A percentile compares a stretch with the other conserved stretches of the same genome.
These are phyloP conservation scores for Pestalotiopsis sp. DNA, from an alignment of 2,329 filamentous ascomycete species.

Conservation along the genomic window DNA sequence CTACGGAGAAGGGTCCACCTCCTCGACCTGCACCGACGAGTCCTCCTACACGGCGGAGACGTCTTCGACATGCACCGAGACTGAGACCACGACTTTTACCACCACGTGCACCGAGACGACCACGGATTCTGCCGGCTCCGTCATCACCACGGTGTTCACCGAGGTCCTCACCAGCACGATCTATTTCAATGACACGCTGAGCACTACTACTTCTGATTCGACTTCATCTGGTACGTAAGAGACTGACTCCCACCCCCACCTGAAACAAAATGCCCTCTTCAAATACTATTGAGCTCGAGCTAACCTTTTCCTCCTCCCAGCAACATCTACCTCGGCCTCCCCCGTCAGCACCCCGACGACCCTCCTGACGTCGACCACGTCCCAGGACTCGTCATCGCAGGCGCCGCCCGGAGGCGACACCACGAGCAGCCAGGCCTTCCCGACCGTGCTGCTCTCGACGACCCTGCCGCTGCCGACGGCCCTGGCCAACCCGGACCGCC, in stretches of 20 bases:
- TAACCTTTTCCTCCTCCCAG: neutral
- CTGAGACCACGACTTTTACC: slow-evolving; percentile 13
- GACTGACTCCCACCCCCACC: neutral
- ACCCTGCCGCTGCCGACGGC: neutral
- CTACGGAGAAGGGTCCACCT: slow-evolving; percentile 8
- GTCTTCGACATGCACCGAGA: slow-evolving; percentile 20
- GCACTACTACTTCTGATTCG: neutral
- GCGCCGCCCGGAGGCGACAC: too few species aligned
- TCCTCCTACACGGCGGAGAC: slow-evolving; percentile 13
- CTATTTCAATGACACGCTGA: slow-evolving; percentile 8
- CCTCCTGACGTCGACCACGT: slow-evolving; percentile 25
- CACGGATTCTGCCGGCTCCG: slow-evolving; percentile 11
- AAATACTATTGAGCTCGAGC: neutral
- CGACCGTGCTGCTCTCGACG: neutral
- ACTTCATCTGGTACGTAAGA: neutral
- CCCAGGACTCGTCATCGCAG: too few species aligned
- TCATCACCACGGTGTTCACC: slow-evolving; percentile 3
- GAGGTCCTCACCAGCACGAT: slow-evolving; percentile 3
- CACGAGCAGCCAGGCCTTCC: neutral
- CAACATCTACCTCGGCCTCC: slow-evolving; percentile 5
- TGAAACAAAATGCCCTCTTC: neutral
- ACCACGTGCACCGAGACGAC: slow-evolving; percentile 19
- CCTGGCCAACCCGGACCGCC: neutral
- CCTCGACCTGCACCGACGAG: slow-evolving; percentile 19
- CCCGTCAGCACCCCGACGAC: slow-evolving; percentile 19